Evolutionary conservation across 2,329 filamentous ascomycete genomes (phyloP).

Genomic region (Aspergillus caelatus): DNA sequence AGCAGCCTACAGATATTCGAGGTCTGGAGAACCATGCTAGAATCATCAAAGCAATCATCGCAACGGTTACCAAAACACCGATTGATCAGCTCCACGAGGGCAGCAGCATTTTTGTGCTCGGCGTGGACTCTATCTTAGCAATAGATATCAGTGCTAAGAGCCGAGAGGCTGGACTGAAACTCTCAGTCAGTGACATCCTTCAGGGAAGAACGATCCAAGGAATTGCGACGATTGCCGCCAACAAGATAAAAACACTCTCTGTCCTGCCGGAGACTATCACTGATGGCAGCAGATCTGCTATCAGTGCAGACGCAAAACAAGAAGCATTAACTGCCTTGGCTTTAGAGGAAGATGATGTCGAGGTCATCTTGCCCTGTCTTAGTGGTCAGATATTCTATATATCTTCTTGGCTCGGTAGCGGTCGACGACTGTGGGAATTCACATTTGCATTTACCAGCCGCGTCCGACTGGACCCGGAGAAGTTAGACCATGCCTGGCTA

Average conservation of each 20-base stretch:
- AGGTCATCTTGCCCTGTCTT: background rate
- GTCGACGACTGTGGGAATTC: conserved; percentile 15
- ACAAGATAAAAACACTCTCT: background rate
- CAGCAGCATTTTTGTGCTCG: background rate
- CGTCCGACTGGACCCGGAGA: background rate
- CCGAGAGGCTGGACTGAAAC: background rate
- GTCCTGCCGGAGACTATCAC: background rate
- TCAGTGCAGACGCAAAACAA: background rate
- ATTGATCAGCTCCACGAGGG: background rate
- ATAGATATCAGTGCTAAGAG: background rate
- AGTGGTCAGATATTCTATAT: conserved; percentile 10
- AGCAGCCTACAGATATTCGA: too few species aligned
- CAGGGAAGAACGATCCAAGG: background rate
- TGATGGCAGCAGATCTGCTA: background rate
- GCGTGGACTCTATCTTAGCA: background rate
- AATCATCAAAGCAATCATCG: background rate
- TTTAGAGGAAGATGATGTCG: background rate
- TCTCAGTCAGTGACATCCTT: background rate
- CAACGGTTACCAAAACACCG: background rate
- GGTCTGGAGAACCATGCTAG: background rate
- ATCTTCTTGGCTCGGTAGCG: conserved; percentile 11
- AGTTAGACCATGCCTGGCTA: background rate
- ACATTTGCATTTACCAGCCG: conserved; percentile 7
- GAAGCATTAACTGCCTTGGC: background rate
- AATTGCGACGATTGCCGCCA: background rate